Evolutionary conservation across 2,329 filamentous ascomycete genomes (phyloP).

Genomic region (Scedosporium dehoogii): DNA sequence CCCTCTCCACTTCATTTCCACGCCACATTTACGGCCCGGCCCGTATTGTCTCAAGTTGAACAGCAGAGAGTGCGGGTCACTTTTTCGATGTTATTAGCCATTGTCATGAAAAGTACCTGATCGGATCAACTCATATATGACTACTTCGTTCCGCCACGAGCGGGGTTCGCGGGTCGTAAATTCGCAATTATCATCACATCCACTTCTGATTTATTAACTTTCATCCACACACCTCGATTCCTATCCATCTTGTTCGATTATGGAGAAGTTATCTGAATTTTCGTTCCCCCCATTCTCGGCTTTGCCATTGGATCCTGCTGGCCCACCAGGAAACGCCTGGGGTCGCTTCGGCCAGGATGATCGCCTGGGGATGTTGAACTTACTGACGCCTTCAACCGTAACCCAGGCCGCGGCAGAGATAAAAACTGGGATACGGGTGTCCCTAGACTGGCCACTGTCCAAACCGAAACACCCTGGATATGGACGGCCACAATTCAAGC

Average conservation of each 20-base stretch:
- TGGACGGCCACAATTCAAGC: background rate
- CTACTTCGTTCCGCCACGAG: no score
- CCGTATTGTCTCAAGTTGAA: no score
- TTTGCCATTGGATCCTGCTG: background rate
- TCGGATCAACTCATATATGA: no score
- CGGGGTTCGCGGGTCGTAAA: no score
- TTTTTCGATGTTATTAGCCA: no score
- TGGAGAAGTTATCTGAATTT: background rate
- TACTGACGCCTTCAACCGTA: background rate
- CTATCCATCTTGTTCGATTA: background rate
- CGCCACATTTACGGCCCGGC: no score
- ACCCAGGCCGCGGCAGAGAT: conserved; percentile 2
- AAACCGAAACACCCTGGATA: background rate
- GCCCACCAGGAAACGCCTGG: conserved; percentile 5
- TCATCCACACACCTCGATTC: no score
- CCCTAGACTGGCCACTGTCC: background rate
- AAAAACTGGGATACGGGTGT: conserved; percentile 3
- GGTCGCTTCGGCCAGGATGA: conserved; percentile 4
- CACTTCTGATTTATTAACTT: no score
- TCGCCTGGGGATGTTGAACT: conserved; percentile 6
- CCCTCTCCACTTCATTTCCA: no score
- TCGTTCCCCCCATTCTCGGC: background rate
- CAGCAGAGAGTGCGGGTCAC: no score
- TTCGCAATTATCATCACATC: no score
- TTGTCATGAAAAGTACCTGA: no score